Evolutionary conservation across 768 basidiomycete genomes (phyloP), one percentile per base, ranked within the genome.

Genomic region (Pleurotus djamor): DNA sequence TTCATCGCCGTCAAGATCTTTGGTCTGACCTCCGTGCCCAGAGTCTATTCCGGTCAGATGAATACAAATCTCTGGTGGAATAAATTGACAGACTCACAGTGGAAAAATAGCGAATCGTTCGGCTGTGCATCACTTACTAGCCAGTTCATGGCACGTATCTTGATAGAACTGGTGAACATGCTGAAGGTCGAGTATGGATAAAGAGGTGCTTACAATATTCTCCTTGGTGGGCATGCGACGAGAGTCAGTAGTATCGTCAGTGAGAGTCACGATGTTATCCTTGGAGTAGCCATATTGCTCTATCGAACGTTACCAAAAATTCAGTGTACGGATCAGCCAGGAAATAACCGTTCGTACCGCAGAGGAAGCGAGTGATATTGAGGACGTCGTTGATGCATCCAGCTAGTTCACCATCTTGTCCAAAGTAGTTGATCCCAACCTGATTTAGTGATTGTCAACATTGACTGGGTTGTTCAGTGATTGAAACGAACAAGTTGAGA

Each of bases 321-420:
- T n/a, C n/a, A n/a, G n/a, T n/a, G n/a, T n/a, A n/a, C n/a, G n/a
- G n/a, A n/a, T n/a, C n/a, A 21, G 32, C 17, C 32, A 13, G n/a
- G n/a, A n/a, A n/a, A n/a, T n/a, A n/a, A n/a, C n/a, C n/a, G 14
- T n/a, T 71, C 86, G 61, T 64, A 91, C 91, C 66, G 60, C 77
- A 80, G 48, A 96, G 73, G 77, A 98, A 98, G 16, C 75, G 71
- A 64, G 83, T 79, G 54, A 98, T 83, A 69, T 94, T 96, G 50
- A 77, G 72, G 0, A 88, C 95, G 67, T 99, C 96, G 69, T 98
- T 96, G 69, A 96, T 89, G 68, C 96, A 98, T 9, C 96, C 96
- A 0, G 75, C 71, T 5, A 98, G 76, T 64, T 86, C 82, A 13
- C 81, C 81, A 3, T 71, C 69, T 64, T 86, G 84, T 0, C 91